phyloP scores from a whole-genome alignment of 371 early-diverging fungal species.

The Syncephalastrum racemosum region DNA sequence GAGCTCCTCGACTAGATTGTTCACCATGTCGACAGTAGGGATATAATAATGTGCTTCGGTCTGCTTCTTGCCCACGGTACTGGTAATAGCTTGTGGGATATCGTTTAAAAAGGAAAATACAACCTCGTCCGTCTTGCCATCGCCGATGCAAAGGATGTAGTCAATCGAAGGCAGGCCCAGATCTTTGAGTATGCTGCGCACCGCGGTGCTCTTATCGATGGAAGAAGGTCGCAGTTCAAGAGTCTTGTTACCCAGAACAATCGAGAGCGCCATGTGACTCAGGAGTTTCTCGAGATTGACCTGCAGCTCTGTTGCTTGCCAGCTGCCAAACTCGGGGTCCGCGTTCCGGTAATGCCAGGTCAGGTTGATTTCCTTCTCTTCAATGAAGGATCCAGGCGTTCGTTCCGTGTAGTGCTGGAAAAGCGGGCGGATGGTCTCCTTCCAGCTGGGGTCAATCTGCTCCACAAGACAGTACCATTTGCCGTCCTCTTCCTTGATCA shows the following conservation, averaged over 20 bases:
- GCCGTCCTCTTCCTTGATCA: slow-evolving; percentile 54
- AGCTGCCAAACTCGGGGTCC: slow-evolving; percentile 84
- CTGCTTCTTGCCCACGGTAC: slow-evolving; percentile 95
- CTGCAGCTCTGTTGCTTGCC: slow-evolving; percentile 81
- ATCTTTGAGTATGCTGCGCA: slow-evolving; percentile 86
- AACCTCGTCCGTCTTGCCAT: slow-evolving; percentile 93
- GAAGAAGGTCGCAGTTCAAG: slow-evolving; percentile 91
- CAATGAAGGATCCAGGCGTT: slow-evolving; percentile 92
- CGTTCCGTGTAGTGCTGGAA: slow-evolving; percentile 95
- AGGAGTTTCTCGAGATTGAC: slow-evolving; percentile 92
- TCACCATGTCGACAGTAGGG: slow-evolving; percentile 66
- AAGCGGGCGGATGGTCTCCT: slow-evolving; percentile 87
- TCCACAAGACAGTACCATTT: slow-evolving; percentile 90
- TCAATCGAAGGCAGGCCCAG: slow-evolving; percentile 51
- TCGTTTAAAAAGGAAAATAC: slow-evolving; percentile 78
- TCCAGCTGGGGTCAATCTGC: slow-evolving; percentile 88
- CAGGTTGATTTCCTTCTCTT: slow-evolving; percentile 87
- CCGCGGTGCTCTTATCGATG: slow-evolving; percentile 88
- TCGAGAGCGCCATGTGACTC: slow-evolving; percentile 91
- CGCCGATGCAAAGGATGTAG: slow-evolving; percentile 87
- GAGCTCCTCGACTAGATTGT: slow-evolving; percentile 54
- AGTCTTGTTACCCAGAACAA: slow-evolving; percentile 92
- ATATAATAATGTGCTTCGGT: slow-evolving; percentile 91
- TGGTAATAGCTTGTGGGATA: slow-evolving; percentile 67
- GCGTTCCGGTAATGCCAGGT: slow-evolving; percentile 94